Evolutionary conservation across 1,139 yeast genomes (phyloP).

Genomic region (Ogataea hybrid): DNA sequence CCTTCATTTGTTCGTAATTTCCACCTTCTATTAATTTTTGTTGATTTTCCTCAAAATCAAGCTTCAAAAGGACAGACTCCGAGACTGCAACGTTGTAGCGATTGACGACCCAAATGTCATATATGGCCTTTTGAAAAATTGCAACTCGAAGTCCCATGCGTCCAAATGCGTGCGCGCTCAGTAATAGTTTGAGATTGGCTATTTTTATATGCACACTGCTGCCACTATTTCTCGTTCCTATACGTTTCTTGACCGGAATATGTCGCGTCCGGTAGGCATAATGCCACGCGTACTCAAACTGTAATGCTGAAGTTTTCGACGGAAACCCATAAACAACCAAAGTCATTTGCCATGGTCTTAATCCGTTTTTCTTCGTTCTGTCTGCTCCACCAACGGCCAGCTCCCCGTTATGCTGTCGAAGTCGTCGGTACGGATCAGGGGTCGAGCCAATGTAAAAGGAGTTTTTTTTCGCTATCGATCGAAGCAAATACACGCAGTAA

Average conservation of each 20-base stretch:
- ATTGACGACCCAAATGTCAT: constrained; percentile 25
- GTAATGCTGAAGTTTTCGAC: constrained; percentile 64
- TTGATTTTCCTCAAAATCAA: constrained; percentile 10
- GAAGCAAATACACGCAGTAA: constrained; percentile 67
- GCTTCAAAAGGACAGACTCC: constrained; percentile 18
- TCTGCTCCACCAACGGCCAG: constrained; percentile 63
- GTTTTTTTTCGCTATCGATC: constrained; percentile 51
- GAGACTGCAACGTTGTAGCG: constrained; percentile 24
- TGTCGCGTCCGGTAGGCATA: constrained; percentile 67
- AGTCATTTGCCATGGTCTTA: constrained; percentile 73
- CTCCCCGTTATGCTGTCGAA: constrained; percentile 78
- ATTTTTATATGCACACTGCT: constrained; percentile 46
- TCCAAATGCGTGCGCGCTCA: constrained; percentile 41
- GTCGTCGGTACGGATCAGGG: constrained; percentile 65
- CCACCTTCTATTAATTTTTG: constrained; percentile 23
- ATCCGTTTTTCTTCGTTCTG: constrained; percentile 52
- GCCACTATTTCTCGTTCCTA: constrained; percentile 32
- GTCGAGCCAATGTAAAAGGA: constrained; percentile 77
- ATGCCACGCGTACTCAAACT: constrained; percentile 78
- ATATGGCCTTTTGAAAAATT: constrained; percentile 24
- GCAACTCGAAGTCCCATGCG: constrained; percentile 35
- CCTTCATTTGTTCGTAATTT: constrained; percentile 30
- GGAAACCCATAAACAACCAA: constrained; percentile 69
- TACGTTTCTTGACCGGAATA: constrained; percentile 37
- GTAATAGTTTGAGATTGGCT: constrained; percentile 49